Base-by-base conservation (phyloP, 768 basidiomycete genomes). In the Calocera viscosa region DNA sequence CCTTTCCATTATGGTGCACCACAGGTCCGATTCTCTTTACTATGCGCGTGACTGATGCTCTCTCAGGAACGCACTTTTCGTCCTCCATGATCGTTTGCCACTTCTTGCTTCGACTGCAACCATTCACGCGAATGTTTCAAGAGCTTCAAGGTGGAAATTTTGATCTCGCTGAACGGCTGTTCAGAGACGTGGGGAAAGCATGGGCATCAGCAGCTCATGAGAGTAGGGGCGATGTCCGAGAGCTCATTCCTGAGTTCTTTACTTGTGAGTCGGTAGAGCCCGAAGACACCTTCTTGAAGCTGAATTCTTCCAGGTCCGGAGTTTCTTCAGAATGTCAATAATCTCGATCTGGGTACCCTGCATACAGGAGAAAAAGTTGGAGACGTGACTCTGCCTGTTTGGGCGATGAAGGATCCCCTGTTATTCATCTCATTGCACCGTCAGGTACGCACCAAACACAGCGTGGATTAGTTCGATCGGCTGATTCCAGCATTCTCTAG, bases 71-170 rank as follows among this genome's bases (percentile, higher is more conserved):
- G 0, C 94, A 97, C 74, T 97, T 94, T 73, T 91, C 90, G 73
- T 94, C 92, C 11, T 94, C 92, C 1, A 96, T 96, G 94, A 95
- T 93, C 67, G 90, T 94, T 49, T 94, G 92, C 78, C 93, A 95
- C 71, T 96, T 90, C 78, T 77, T 95, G 71, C 94, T 97, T 66
- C 83, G 94, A 24, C 78, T 94, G 71, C 85, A 88, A 16, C 94
- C 94, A 0, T 97, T 89, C 74, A 94, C 93, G 28, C 86, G 88
- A 72, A 94, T 95, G 88, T 97, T 94, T 81, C 91, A 94, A 77
- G 91, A 90, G 1, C 76, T 96, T 34, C 85, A 86, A 84, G 94
- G 94, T 11, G 94, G 94, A 5, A 89, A 92, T 72, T 96, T 93
- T 87, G 94, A 97, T 77, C 76, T 96, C 17, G 94, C 94, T 0